Evolutionary conservation across 2,329 filamentous ascomycete species (phyloP).

Genomic region (Dichotomopilus funicola): DNA sequence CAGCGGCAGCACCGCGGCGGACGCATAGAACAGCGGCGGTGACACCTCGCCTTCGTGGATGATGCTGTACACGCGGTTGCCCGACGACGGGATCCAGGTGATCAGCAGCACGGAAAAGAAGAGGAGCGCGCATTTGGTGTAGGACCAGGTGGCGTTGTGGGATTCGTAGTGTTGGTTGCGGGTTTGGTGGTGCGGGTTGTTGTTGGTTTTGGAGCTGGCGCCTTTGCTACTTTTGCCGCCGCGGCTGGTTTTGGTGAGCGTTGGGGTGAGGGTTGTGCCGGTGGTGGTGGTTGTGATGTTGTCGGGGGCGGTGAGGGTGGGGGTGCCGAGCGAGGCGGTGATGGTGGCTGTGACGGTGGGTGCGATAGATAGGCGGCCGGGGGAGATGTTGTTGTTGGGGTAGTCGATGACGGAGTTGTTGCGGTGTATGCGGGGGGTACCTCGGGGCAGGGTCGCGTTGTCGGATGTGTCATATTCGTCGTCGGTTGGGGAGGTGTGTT

Average conservation of each 20-base stretch:
- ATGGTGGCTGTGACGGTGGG: constrained; percentile 5
- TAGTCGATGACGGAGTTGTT: not conserved
- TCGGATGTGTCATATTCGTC: constrained; percentile 9
- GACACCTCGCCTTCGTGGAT: constrained; percentile 47
- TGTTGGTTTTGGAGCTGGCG: not conserved
- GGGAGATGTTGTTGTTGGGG: not conserved
- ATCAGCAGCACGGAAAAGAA: constrained; percentile 66
- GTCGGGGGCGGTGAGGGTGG: constrained; percentile 1
- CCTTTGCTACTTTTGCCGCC: not conserved
- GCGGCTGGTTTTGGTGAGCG: not conserved
- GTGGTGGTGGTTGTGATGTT: not conserved
- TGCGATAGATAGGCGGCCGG: constrained; percentile 1
- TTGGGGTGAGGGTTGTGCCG: too few relatives aligned
- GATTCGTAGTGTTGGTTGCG: constrained; percentile 42
- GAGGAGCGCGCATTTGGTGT: constrained; percentile 62
- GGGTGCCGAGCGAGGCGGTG: not conserved
- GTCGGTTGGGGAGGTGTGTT: constrained; percentile 12
- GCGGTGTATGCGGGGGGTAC: not conserved
- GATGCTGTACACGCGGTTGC: constrained; percentile 69
- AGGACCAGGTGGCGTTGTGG: constrained; percentile 60
- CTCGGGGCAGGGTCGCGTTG: not conserved
- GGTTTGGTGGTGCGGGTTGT: constrained; percentile 16
- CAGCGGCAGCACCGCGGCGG: constrained; percentile 68
- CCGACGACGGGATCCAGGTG: constrained; percentile 71
- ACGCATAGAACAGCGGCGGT: constrained; percentile 59